phyloP scores from a whole-genome alignment of 2,329 filamentous ascomycete genomes.

The Apiospora arundinis region DNA sequence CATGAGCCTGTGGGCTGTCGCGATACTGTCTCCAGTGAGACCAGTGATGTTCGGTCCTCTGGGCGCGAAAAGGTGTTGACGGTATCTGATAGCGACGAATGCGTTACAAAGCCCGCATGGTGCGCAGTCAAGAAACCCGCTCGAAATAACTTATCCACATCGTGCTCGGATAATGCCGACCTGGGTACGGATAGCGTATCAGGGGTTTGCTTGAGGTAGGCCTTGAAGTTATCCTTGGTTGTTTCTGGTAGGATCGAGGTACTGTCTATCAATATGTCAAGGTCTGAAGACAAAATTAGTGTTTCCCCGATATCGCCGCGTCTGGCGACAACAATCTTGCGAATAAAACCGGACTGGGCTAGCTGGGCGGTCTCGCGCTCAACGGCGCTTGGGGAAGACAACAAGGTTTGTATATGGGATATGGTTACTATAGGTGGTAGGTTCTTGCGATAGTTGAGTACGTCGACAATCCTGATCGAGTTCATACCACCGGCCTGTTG shows the following conservation, averaged over 20 bases:
- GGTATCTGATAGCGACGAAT: slow-evolving; percentile 40
- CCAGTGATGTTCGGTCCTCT: slow-evolving; percentile 60
- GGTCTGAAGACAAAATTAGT: slow-evolving; percentile 63
- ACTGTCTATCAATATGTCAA: slow-evolving; percentile 55
- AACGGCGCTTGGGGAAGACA: slow-evolving; percentile 66
- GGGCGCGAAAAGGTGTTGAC: slow-evolving; percentile 54
- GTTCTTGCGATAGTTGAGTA: slow-evolving; percentile 64
- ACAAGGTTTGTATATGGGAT: slow-evolving; percentile 69
- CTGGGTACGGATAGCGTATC: slow-evolving; percentile 49
- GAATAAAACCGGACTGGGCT: slow-evolving; percentile 59
- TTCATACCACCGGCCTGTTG: slow-evolving; percentile 64
- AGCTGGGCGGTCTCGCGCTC: slow-evolving; percentile 73
- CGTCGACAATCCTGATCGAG: slow-evolving; percentile 66
- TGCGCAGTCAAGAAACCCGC: slow-evolving; percentile 70
- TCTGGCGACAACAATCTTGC: slow-evolving; percentile 68
- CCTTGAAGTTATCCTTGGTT: slow-evolving; percentile 58
- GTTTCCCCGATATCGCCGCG: slow-evolving; percentile 69
- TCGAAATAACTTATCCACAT: slow-evolving; percentile 59
- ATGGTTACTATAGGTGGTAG: slow-evolving; percentile 70
- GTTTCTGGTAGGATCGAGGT: slow-evolving; percentile 45
- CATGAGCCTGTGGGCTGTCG: slow-evolving; percentile 71
- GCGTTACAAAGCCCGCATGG: slow-evolving; percentile 42
- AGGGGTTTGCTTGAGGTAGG: slow-evolving; percentile 58
- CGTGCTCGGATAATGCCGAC: slow-evolving; percentile 31
- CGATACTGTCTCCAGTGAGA: slow-evolving; percentile 67